phyloP scores from a whole-genome alignment of 2,329 filamentous ascomycete genomes.

The Calonectria ilicicola region DNA sequence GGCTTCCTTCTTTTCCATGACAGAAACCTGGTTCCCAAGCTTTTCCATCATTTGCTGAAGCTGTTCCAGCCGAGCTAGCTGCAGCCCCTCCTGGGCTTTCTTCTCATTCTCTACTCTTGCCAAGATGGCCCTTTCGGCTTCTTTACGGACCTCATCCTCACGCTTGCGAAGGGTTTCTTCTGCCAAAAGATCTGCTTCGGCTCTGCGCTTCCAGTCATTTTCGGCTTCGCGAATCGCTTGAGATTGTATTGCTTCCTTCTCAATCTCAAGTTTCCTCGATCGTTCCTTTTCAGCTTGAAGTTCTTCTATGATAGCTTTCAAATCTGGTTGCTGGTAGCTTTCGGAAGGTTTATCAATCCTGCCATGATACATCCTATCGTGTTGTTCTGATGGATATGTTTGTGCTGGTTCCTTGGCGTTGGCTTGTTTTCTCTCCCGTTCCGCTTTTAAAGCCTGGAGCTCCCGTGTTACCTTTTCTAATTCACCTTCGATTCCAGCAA shows the following conservation, averaged over 20 bases:
- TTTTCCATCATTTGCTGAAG: conserved; percentile 10
- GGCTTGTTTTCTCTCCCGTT: not conserved
- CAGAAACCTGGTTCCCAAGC: not conserved
- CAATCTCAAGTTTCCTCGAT: not conserved
- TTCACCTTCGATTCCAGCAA: not conserved
- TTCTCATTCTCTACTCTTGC: conserved; percentile 6
- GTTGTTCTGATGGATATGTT: not conserved
- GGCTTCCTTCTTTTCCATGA: conserved; percentile 8
- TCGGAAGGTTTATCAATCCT: not conserved
- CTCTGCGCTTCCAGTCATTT: not conserved
- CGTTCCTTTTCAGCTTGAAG: not conserved
- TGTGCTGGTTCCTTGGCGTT: not conserved
- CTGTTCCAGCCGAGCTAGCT: not conserved
- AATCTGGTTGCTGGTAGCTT: not conserved
- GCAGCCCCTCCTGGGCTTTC: not conserved
- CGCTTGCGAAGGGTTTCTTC: not conserved
- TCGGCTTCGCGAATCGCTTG: not conserved
- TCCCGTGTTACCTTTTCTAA: not conserved
- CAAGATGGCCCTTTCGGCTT: not conserved
- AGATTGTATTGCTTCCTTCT: not conserved
- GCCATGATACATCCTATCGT: not conserved
- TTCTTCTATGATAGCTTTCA: not conserved
- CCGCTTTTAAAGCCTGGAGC: not conserved
- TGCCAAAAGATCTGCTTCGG: not conserved
- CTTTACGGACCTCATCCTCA: not conserved